A percentile compares a stretch with the other conserved stretches of the same genome.
These are phyloP conservation scores for Amoeboaphelidium protococcarum DNA, from an alignment of 371 early-diverging fungal genomes.

Conservation along the genomic window DNA sequence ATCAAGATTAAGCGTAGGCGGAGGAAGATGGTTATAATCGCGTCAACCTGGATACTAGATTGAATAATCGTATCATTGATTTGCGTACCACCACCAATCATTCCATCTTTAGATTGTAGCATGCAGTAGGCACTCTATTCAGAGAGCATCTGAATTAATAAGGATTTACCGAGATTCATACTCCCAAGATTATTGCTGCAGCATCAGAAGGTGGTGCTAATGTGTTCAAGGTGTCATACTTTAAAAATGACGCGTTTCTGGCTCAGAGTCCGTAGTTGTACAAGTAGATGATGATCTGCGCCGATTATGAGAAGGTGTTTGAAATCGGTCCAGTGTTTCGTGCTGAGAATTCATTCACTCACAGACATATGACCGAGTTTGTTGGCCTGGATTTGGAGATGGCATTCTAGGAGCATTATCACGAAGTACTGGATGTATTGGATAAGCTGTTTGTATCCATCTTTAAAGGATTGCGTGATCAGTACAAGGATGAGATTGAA, in stretches of 20 bases:
- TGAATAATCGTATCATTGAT: constrained; percentile 91
- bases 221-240: constrained; percentile 92
- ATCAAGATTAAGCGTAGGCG: not conserved
- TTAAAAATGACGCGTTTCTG: constrained; percentile 79
- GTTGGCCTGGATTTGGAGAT: constrained; percentile 98
- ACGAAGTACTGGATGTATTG: constrained; percentile 76
- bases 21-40: constrained; percentile 4
- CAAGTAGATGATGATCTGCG: constrained; percentile 98
- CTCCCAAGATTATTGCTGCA: constrained; percentile 90
- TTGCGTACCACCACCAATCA: constrained; percentile 91
- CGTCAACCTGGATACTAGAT: constrained; percentile 79
- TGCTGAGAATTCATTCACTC: constrained; percentile 96
- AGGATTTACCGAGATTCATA: constrained; percentile 92
- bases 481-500: constrained; percentile 59
- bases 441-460: constrained; percentile 79
- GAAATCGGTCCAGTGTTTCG: constrained; percentile 99
- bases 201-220: constrained; percentile 98
- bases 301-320: constrained; percentile 93
- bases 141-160: constrained; percentile 63
- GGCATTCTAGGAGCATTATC: constrained; percentile 94
- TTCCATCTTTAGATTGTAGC: constrained; percentile 91
- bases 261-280: constrained; percentile 99
- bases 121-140: constrained; percentile 78
- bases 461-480: constrained; percentile 55
- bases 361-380: constrained; percentile 99